These are phyloP conservation scores for Musa troglodytarum DNA, from an alignment of 176 grass and related monocot genomes.

Conservation along the genomic window DNA sequence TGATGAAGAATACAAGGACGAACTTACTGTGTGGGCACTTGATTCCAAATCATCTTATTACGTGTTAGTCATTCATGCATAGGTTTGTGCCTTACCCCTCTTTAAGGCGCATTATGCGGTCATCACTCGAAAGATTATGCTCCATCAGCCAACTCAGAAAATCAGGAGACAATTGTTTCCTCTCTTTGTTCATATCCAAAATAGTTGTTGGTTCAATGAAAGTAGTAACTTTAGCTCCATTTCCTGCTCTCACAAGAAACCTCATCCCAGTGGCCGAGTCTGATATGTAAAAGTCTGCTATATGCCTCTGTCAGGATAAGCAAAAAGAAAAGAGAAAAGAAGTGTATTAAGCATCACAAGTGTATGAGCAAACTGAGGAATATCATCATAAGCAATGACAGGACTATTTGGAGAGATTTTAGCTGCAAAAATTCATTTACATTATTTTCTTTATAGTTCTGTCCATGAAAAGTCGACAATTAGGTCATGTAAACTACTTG, in stretches of 20 bases:
- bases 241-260: constrained; percentile 69
- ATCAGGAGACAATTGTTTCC: constrained; percentile 19
- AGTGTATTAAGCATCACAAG: neutral
- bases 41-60: neutral
- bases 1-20: no score
- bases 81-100: constrained; percentile 44
- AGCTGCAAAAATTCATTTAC: no score
- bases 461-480: no score
- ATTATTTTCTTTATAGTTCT: no score
- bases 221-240: constrained; percentile 33
- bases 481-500: no score
- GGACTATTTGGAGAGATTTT: no score
- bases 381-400: neutral
- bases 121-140: constrained; percentile 35
- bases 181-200: constrained; percentile 30
- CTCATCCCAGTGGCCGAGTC: constrained; percentile 57
- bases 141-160: constrained; percentile 37
- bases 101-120: constrained; percentile 26
- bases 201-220: constrained; percentile 35
- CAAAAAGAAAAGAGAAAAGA: neutral
- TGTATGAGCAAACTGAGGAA: neutral
- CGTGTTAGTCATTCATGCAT: no score
- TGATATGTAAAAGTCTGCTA: constrained; percentile 70
- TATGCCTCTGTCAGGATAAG: constrained; percentile 33
- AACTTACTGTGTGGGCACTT: no score